Base-by-base conservation (phyloP, 75 land plant species). In the Pinus taeda region DNA sequence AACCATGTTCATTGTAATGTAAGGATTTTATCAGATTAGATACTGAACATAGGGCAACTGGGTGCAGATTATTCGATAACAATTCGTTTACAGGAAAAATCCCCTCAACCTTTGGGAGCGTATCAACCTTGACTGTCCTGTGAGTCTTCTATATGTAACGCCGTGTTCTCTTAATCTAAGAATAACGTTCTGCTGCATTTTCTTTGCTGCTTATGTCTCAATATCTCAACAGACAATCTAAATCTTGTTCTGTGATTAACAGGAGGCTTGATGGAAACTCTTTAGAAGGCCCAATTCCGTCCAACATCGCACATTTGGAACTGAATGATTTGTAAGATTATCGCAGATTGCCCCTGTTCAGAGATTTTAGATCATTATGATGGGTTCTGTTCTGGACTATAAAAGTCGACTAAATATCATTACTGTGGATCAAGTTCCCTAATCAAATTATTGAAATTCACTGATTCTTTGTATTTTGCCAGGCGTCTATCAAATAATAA, bases 71-170 rank as follows among this genome's bases (percentile, higher is more conserved):
- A 22, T 73, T 93, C 67, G 95, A 93, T 83, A 87, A 85, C 60
- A 93, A 93, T 76, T 73, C 75, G 30, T 76, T 93, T 6, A 75
- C 82, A 53, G 96, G 96, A 26, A 60, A 24, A 3, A 88, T 93
- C 71, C 96, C 96, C 61, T 24, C 59, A 1, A 81, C 92, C 24
- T 17, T 93, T 30, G 89, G 90, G 75, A 77, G 80, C 49, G 85
- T 93, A 69, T 78, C 77, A 78, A 76, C 85, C 33, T 88, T 93
- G 76, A 90, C 92, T 80, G 86, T 84, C 81, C 85, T 93, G 96
- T 93, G 77, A 92, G 96, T 92, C 69, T 17, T n/a, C 45, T 6
- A 42, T 42, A 4, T 42, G 45, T 33, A 33, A 33, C 33, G 33
- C 33, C 33, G 2, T 33, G 33, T 33, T 33, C 33, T 33, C 33